Percentiles rank a stretch among this genome's conserved stretches.
These are phyloP conservation scores for Urtica urens DNA, from an alignment of 306 rosid species.

Conservation along the genomic window DNA sequence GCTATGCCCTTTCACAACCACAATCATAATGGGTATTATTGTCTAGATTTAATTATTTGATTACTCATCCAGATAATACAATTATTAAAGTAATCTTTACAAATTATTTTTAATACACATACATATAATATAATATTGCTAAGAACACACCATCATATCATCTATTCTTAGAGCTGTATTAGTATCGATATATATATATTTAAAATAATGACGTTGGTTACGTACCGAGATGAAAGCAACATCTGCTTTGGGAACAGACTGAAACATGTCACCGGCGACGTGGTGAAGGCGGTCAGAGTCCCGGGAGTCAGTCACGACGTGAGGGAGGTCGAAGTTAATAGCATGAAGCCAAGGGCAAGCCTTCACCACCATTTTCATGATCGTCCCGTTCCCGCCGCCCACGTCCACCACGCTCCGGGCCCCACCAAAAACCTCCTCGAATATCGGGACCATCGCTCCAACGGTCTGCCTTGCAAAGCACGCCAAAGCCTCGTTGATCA, in stretches of 20 bases:
- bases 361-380: slow-evolving; percentile 19
- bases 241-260: slow-evolving; percentile 53
- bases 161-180: too few species aligned
- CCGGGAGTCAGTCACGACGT: slow-evolving; percentile 33
- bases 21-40: too few species aligned
- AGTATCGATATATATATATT: not conserved
- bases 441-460: slow-evolving; percentile 21
- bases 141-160: too few species aligned
- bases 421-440: slow-evolving; percentile 36
- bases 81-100: too few species aligned
- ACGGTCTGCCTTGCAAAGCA: slow-evolving; percentile 26
- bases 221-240: slow-evolving; percentile 45
- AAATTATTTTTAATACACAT: too few species aligned
- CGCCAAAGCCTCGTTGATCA: slow-evolving; percentile 64
- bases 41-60: too few species aligned
- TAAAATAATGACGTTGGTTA: not conserved
- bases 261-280: slow-evolving; percentile 61
- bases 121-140: too few species aligned
- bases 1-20: too few species aligned
- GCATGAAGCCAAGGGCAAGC: slow-evolving; percentile 35
- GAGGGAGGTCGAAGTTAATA: slow-evolving; percentile 65
- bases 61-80: too few species aligned
- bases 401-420: slow-evolving; percentile 49
- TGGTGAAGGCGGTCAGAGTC: slow-evolving; percentile 20
- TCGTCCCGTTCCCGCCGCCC: slow-evolving; percentile 63